Base-by-base conservation (phyloP, 441 rosid genomes). In the Gossypium aridum region DNA sequence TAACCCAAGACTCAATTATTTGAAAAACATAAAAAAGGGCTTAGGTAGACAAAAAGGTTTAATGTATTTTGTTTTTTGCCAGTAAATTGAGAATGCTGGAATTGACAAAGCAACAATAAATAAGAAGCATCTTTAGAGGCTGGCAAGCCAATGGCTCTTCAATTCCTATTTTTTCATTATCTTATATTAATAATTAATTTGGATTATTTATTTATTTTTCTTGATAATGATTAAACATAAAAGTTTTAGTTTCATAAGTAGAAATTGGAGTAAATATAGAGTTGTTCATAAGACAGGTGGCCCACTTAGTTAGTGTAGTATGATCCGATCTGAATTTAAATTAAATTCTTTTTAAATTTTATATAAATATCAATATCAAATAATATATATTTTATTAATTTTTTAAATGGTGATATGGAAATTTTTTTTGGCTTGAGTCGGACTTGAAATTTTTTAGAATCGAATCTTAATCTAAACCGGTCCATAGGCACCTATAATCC, bases 51-150 rank as follows among this genome's bases (percentile, higher is more conserved):
- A 59, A 2, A 1, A 53, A 19, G 26, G n/a, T 56, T 13, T 17
- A 53, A 64, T 64, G 26, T 7, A 9, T 19, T 31, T 78, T 70
- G 2, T 7, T 28, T 26, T 62, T 70, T 53, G 75, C 66, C 37
- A 16, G 67, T 39, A 25, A 31, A 64, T 64, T 14, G 25, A 47
- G 63, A 20, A 25, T 10, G 14, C 49, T 55, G 56, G 68, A 70
- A 56, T 70, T 54, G 81, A 79, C 78, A 20, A 79, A 63, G 4
- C 76, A 79, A 79, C 78, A 64, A 64, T 12, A 73, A 73, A 6
- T 34, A 7, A 67, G 54, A 72, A 12, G 16, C 7, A 51, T 61
- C 60, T 61, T 19, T 55, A 28, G 39, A 17, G 20, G 43, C 51
- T 4, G 57, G 22, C 20, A 5, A 26, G 17, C 3, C 47, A 60